A percentile compares a stretch with the other conserved stretches of the same genome.
Evolutionary conservation across 2,329 filamentous ascomycete species (phyloP).

Genomic region (Scedosporium boydii): DNA sequence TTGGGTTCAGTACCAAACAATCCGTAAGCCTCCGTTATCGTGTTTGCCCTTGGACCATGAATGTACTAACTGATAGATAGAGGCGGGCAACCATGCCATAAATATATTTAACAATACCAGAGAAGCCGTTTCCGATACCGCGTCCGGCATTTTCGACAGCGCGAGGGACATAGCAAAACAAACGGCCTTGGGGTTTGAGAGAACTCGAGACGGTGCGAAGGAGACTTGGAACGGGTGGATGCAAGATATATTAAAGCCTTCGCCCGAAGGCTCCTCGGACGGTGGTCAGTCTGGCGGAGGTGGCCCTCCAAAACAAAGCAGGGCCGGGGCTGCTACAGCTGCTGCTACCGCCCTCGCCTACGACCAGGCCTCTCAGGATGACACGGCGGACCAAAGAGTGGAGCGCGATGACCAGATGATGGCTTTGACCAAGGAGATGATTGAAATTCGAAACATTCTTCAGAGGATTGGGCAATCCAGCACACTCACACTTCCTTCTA

Average conservation of each 20-base stretch:
- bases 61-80: constrained; percentile 15
- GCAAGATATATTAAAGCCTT: neutral
- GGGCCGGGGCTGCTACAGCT: constrained; percentile 51
- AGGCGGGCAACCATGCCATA: constrained; percentile 37
- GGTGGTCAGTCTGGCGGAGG: constrained; percentile 27
- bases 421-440: constrained; percentile 98
- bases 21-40: constrained; percentile 45
- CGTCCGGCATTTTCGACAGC: constrained; percentile 59
- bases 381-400: constrained; percentile 45
- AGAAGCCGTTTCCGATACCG: constrained; percentile 60
- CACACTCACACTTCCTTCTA: constrained; percentile 80
- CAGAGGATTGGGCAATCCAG: constrained; percentile 88
- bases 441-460: constrained; percentile 88
- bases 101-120: constrained; percentile 67
- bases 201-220: constrained; percentile 45
- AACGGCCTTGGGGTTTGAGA: constrained; percentile 71
- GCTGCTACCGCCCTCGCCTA: constrained; percentile 58
- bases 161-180: constrained; percentile 69
- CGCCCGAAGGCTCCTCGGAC: constrained; percentile 30
- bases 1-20: constrained; percentile 93
- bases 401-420: constrained; percentile 94
- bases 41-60: neutral
- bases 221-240: constrained; percentile 29
- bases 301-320: constrained; percentile 46
- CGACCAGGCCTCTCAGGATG: constrained; percentile 39